Evolutionary conservation across 2,329 filamentous ascomycete genomes (phyloP).

Genomic region (Berkeleyomyces rouxiae): DNA sequence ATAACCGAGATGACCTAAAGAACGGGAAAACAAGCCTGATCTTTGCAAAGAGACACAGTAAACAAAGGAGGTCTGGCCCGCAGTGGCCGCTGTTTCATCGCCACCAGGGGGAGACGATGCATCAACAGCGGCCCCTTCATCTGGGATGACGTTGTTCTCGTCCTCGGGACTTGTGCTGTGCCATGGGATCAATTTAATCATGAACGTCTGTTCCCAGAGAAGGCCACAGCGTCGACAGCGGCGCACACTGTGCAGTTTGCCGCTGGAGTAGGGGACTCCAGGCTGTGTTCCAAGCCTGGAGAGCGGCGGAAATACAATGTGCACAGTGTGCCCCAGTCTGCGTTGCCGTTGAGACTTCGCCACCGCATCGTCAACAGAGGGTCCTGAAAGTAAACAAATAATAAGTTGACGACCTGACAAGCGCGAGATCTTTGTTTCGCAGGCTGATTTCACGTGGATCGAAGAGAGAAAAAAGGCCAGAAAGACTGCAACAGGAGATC

Average conservation of each 20-base stretch:
- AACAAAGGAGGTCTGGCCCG: neutral
- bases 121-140: neutral
- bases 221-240: neutral
- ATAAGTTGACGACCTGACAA: neutral
- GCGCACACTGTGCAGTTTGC: neutral
- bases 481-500: neutral
- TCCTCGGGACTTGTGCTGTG: neutral
- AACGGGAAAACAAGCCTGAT: neutral
- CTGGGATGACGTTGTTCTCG: neutral
- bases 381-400: neutral
- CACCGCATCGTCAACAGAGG: neutral
- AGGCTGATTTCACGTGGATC: neutral
- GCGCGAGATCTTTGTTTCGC: neutral
- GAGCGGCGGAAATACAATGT: neutral
- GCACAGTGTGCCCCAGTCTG: neutral
- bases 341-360: neutral
- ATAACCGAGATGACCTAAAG: neutral
- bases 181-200: neutral
- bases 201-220: neutral
- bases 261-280: neutral
- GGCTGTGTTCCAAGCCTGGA: no score
- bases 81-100: neutral
- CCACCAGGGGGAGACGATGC: neutral
- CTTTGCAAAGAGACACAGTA: neutral
- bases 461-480: neutral